These are phyloP conservation scores for Rhododendron kiyosumense DNA, from an alignment of 148 eudicot genomes.

Conservation along the genomic window DNA sequence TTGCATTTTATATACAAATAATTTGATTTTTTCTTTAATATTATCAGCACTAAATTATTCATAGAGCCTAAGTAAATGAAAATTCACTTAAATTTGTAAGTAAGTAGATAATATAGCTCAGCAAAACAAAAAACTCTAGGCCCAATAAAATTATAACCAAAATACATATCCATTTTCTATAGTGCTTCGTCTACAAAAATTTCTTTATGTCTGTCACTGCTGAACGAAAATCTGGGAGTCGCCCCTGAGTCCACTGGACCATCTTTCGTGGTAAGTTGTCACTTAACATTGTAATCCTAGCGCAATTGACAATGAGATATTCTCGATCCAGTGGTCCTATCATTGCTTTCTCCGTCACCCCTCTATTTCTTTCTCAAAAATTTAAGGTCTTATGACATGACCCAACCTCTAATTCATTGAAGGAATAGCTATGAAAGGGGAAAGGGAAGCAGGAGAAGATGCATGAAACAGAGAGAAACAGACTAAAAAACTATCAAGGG, in stretches of 20 bases:
- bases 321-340: no score
- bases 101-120: background rate
- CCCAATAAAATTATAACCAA: background rate
- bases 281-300: background rate
- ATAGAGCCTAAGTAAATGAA: background rate
- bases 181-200: no score
- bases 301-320: background rate
- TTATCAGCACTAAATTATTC: background rate
- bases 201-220: no score
- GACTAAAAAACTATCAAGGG: background rate
- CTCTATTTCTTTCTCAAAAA: background rate
- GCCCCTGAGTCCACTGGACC: background rate
- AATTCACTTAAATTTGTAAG: background rate
- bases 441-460: background rate
- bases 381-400: background rate
- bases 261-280: background rate
- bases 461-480: background rate
- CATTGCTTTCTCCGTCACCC: no score
- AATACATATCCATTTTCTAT: background rate
- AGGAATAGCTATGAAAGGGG: background rate
- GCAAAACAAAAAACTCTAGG: background rate
- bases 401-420: background rate
- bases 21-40: no score
- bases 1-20: background rate
- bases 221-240: no score